Conservation (phyloP, 257 asterid species). For the Hygrophila difformis region DNA sequence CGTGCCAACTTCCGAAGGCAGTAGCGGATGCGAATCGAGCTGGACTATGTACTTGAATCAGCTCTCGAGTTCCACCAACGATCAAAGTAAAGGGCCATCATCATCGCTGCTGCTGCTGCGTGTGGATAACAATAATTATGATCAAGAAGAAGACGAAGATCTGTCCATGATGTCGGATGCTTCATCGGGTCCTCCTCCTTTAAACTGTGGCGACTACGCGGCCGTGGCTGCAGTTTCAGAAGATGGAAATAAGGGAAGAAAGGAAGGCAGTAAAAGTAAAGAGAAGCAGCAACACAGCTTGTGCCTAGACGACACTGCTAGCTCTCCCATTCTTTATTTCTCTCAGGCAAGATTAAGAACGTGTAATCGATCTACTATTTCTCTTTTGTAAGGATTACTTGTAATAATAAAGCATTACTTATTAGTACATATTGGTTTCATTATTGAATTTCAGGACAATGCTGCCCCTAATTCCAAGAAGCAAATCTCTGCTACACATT, state of each 20-base stretch:
- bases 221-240: slow-evolving; percentile 3
- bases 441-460: slow-evolving; percentile 36
- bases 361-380: background rate
- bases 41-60: slow-evolving; percentile 90
- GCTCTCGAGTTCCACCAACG: slow-evolving; percentile 29
- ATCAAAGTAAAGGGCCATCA: too few species aligned
- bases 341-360: slow-evolving; percentile 37
- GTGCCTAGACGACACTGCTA: slow-evolving; percentile 91
- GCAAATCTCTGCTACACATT: slow-evolving; percentile 29
- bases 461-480: slow-evolving; percentile 21
- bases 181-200: slow-evolving; percentile 77
- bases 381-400: background rate
- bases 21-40: slow-evolving; percentile 85
- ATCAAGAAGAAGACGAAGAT: slow-evolving; percentile 32
- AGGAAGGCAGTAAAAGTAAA: slow-evolving; percentile 17
- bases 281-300: slow-evolving; percentile 20
- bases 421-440: background rate
- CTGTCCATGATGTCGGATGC: slow-evolving; percentile 92
- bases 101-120: background rate
- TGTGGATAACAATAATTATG: slow-evolving; percentile 1
- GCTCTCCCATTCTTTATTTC: slow-evolving; percentile 48
- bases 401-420: background rate
- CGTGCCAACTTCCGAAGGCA: slow-evolving; percentile 52
- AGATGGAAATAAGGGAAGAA: slow-evolving; percentile 19
- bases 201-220: background rate